Percentiles rank a stretch among this genome's conserved stretches.
Evolutionary conservation across 2,329 filamentous ascomycete species (phyloP).

Genomic region (Aurifilum marmelostoma): DNA sequence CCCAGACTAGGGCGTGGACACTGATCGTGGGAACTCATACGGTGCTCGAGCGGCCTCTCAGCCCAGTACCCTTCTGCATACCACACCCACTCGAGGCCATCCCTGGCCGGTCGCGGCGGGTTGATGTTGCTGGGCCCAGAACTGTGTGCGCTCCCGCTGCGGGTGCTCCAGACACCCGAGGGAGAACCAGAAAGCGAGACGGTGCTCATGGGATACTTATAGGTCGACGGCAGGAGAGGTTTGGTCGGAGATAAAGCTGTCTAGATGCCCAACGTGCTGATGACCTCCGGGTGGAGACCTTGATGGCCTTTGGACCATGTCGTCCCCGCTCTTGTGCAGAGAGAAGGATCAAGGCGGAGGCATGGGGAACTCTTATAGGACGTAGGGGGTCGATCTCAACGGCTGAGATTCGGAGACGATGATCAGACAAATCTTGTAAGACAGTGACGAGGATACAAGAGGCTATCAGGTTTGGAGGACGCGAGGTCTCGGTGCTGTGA

Average conservation of each 20-base stretch:
- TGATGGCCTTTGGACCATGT: not conserved
- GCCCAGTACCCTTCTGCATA: conserved; percentile 66
- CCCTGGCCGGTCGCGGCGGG: conserved; percentile 57
- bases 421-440: not conserved
- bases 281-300: not conserved
- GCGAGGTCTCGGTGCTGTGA: conserved; percentile 7
- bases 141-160: conserved; percentile 16
- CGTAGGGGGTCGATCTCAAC: not conserved
- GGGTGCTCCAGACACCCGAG: conserved; percentile 14
- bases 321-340: not conserved
- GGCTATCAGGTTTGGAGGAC: conserved; percentile 5
- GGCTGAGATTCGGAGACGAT: not conserved
- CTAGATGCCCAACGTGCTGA: not conserved
- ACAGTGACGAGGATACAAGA: conserved; percentile 2
- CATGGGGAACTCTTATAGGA: conserved; percentile 5
- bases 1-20: conserved; percentile 12
- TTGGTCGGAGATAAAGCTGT: too few species aligned
- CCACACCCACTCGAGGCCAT: conserved; percentile 65
- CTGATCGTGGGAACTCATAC: conserved; percentile 8
- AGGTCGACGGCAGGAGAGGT: not conserved
- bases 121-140: conserved; percentile 41
- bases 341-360: not conserved
- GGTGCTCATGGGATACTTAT: conserved; percentile 18
- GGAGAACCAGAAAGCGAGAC: conserved; percentile 29
- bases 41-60: conserved; percentile 45